Evolutionary conservation across 2,329 filamentous ascomycete genomes (phyloP), one percentile per base, ranked within the genome.

Genomic region (Diaporthe ilicicola): DNA sequence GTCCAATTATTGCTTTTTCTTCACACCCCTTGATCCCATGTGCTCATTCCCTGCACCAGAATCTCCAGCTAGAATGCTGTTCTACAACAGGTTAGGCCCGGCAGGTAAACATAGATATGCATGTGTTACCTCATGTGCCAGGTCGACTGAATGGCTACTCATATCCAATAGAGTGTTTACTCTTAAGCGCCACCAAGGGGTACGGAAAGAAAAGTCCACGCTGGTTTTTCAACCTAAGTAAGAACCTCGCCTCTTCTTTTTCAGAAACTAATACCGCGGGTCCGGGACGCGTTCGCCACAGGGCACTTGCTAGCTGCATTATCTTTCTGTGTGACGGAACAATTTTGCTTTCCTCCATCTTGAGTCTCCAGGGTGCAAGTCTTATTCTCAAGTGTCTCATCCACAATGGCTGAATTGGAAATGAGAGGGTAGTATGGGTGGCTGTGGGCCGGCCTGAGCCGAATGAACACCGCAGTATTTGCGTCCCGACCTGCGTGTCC

Each of bases 111-210:
- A 19, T 15, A 42, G 17, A 22, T 32, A 48, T 29, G 3, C 42
- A 34, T 62, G 27, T 19, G 13, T 13, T 42, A 59, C 27, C n/a
- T n/a, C 29, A 34, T 50, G 59, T 15, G n/a, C 29, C 59, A 24
- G 29, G 59, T 44, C 59, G 15, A n/a, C n/a, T n/a, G 13, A 24
- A 27, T 48, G 44, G 42, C 59, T 37, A 50, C 13, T 34, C 27
- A 7, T 12, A 50, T 64, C 32, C 59, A 50, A 64, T 64, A 64
- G 59, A 64, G 59, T 27, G 59, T 64, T 64, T 50, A 42, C 17
- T 7, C 59, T 50, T 24, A 24, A 1, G 29, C 59, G 44, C 59
- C 59, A 55, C 10, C 10, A 37, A n/a, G n/a, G n/a, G n/a, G n/a
- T n/a, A n/a, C n/a, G n/a, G n/a, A n/a, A n/a, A n/a, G 37, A 37